phyloP scores from a whole-genome alignment of 169 alveolate species.

The Eimeria necatrix region DNA sequence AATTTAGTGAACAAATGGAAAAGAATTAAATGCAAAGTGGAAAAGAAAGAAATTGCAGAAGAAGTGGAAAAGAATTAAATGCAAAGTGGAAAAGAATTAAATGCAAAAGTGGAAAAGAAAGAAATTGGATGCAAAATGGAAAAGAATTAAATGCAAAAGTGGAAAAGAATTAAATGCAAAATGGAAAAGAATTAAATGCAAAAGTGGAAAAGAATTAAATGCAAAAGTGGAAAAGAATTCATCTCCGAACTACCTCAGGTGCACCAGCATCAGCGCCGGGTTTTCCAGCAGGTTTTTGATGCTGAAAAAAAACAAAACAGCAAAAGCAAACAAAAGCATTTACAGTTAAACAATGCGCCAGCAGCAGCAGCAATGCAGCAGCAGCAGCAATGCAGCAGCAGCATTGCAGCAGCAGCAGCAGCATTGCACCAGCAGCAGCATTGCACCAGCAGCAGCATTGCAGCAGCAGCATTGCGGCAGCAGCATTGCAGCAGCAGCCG shows the following conservation, averaged over 20 bases:
- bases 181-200: not conserved
- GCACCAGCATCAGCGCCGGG: conserved; percentile 78
- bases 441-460: not conserved
- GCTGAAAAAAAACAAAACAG: conserved; percentile 6
- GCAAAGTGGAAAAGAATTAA: too few species aligned
- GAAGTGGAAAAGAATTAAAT: too few species aligned
- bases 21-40: too few species aligned
- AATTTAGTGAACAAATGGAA: too few species aligned
- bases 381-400: too few species aligned
- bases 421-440: not conserved
- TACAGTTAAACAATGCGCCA: not conserved
- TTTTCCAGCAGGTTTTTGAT: conserved; percentile 69
- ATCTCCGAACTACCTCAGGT: conserved; percentile 27
- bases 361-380: not conserved
- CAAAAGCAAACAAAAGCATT: not conserved
- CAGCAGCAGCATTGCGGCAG: not conserved
- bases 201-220: too few species aligned
- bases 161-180: not conserved
- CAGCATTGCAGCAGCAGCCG: not conserved
- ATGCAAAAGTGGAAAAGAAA: too few species aligned
- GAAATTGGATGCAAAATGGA: too few species aligned
- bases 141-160: too few species aligned
- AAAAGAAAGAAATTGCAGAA: too few species aligned
- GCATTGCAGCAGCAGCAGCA: too few species aligned
- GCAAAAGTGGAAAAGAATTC: too few species aligned